Conservation (phyloP, 2,329 filamentous ascomycete species). For the Ascochyta fabae region DNA sequence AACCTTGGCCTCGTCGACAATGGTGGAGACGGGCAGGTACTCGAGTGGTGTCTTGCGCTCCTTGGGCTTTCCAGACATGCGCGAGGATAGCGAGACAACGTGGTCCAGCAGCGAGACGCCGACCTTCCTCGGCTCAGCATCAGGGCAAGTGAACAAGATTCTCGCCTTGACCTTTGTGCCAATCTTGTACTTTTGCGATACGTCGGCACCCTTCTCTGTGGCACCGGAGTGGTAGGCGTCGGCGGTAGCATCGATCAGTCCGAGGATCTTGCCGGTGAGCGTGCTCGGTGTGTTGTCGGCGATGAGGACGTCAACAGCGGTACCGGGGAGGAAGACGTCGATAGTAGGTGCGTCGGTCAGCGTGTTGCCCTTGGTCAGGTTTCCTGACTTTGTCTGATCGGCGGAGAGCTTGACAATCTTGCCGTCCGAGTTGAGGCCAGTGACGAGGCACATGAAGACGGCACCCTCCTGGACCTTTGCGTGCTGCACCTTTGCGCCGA, state of each 20-base stretch:
- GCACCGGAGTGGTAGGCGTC: slow-evolving; percentile 88
- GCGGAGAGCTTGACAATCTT: slow-evolving; percentile 88
- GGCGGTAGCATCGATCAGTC: slow-evolving; percentile 86
- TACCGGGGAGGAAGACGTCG: slow-evolving; percentile 88
- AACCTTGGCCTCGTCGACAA: slow-evolving; percentile 79
- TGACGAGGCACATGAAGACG: slow-evolving; percentile 83
- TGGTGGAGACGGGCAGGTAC: slow-evolving; percentile 72
- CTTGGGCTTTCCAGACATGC: slow-evolving; percentile 44
- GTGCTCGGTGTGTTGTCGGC: slow-evolving; percentile 76
- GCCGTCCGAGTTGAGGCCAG: slow-evolving; percentile 74
- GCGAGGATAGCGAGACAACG: slow-evolving; percentile 67
- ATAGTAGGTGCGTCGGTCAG: slow-evolving; percentile 83
- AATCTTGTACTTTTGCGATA: slow-evolving; percentile 80
- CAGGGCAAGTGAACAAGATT: slow-evolving; percentile 85
- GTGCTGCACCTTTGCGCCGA: slow-evolving; percentile 70
- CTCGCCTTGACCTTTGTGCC: slow-evolving; percentile 85
- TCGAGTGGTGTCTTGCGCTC: slow-evolving; percentile 63
- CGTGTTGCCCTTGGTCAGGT: slow-evolving; percentile 67
- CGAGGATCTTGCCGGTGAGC: slow-evolving; percentile 89
- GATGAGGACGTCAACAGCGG: slow-evolving; percentile 83
- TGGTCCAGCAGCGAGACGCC: slow-evolving; percentile 91
- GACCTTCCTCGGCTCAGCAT: slow-evolving; percentile 78
- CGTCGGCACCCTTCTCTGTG: slow-evolving; percentile 70
- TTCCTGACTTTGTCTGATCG: slow-evolving; percentile 72
- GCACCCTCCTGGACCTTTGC: slow-evolving; percentile 79